Evolutionary conservation across 73 alveolate species (phyloP), one percentile per base, ranked within the genome.

Genomic region (Paramecium sonneborni): DNA sequence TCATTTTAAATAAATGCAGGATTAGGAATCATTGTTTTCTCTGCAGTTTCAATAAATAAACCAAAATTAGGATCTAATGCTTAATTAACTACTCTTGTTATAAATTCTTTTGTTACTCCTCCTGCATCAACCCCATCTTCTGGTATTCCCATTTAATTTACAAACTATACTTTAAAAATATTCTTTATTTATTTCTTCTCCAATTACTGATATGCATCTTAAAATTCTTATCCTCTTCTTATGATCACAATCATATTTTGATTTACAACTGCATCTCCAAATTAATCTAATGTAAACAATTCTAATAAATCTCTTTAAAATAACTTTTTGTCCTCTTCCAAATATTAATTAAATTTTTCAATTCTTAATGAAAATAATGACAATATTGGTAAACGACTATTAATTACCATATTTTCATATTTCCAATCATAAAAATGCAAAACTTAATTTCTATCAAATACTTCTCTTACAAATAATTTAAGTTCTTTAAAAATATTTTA

Each of bases 71-170:
- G 99, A 48, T 97, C 96, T 85, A 97, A 97, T 58, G 95, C 97
- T 88, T 95, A 94, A 96, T 94, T 93, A 14, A 98, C 93, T 58
- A 96, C 95, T n/a, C 96, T 88, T 26, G 95, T 95, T 34, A 97
- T 41, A 95, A 97, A 97, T 79, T 97, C 99, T 88, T 98, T 97
- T 76, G 96, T 96, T 8, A 97, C 95, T 14, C 99, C 99, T 21
- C 99, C 99, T 7, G 98, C 99, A 89, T 97, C 99, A 26, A 93
- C 92, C n/a, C 99, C 99, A 86, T 96, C 98, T 86, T 97, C 99
- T 18, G 93, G 94, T 55, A 95, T 76, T 5, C 97, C 98, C 79
- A 57, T 58, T 26, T 94, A 92, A 76, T 92, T 95, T 4, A 93
- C 86, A 85, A 96, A 96, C 9, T 89, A 82, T 6, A 96, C 94